Percentiles rank a stretch among this genome's conserved stretches.
phyloP scores from a whole-genome alignment of 1,284 basidiomycete genomes.

The Moesziomyces sp. region DNA sequence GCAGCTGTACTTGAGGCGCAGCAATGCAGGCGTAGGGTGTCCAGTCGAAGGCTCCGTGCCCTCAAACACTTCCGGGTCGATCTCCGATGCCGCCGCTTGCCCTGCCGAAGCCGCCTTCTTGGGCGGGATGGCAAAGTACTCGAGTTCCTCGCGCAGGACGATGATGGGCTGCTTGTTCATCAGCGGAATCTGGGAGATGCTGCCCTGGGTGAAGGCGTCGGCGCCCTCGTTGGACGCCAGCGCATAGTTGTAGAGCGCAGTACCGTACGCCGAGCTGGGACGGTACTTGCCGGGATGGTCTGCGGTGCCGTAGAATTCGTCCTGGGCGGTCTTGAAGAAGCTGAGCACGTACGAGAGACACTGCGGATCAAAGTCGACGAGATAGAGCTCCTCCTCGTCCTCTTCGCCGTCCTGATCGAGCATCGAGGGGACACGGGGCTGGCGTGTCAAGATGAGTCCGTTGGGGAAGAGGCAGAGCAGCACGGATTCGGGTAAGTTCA shows the following conservation, averaged over 20 bases:
- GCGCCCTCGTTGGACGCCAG: conserved; percentile 54
- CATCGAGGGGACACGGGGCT: conserved; percentile 73
- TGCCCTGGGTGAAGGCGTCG: conserved; percentile 61
- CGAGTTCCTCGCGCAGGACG: conserved; percentile 95
- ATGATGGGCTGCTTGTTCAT: conserved; percentile 98
- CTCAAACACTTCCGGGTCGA: conserved; percentile 33
- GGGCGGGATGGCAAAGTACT: conserved; percentile 92
- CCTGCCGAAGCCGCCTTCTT: conserved; percentile 19
- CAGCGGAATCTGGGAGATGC: conserved; percentile 73
- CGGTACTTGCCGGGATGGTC: conserved; percentile 80
- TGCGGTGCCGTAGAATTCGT: conserved; percentile 89
- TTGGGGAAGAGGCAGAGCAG: conserved; percentile 97
- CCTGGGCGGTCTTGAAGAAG: conserved; percentile 88
- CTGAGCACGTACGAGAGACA: conserved; percentile 92
- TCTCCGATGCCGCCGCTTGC: background rate
- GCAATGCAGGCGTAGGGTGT: conserved; percentile 80
- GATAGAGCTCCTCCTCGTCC: conserved; percentile 90
- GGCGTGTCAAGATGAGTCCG: conserved; percentile 90
- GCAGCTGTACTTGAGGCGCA: conserved; percentile 68
- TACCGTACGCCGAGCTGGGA: conserved; percentile 69
- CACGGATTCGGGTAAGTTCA: conserved; percentile 97
- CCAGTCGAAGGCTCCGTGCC: conserved; percentile 72
- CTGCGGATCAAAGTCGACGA: conserved; percentile 95
- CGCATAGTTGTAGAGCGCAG: conserved; percentile 28
- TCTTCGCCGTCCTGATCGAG: conserved; percentile 71